phyloP scores from a whole-genome alignment of 208 protist species.

The Phytomonas serpens region DNA sequence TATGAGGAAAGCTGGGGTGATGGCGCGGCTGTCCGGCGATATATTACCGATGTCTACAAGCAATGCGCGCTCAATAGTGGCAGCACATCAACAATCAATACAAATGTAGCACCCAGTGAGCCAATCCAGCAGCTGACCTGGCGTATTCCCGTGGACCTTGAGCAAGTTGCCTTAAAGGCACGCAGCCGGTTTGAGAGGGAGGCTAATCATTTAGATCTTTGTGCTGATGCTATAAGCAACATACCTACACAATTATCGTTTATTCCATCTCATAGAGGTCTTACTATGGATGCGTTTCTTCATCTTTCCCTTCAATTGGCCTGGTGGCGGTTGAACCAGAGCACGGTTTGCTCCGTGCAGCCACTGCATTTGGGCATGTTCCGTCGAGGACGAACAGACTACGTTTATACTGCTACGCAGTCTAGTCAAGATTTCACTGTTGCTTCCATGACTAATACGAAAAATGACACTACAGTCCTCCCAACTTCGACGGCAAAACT shows the following conservation, averaged over 20 bases:
- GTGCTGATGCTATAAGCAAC: constrained; percentile 24
- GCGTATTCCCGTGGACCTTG: constrained; percentile 31
- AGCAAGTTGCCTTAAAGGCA: constrained; percentile 21
- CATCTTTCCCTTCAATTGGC: constrained; percentile 70
- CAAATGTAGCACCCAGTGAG: constrained; percentile 21
- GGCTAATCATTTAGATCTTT: constrained; percentile 37
- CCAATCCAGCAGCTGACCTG: constrained; percentile 39
- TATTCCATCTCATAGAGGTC: neutral
- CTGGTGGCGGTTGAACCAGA: constrained; percentile 65
- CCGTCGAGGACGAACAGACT: constrained; percentile 56
- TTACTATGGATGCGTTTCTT: constrained; percentile 11
- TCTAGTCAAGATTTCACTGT: neutral
- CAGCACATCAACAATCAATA: constrained; percentile 19
- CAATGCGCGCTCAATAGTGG: constrained; percentile 28
- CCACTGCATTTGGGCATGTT: constrained; percentile 46
- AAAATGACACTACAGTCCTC: neutral
- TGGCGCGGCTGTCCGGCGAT: constrained; percentile 50
- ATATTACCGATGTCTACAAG: constrained; percentile 51
- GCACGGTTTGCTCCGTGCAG: constrained; percentile 44
- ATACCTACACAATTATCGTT: neutral
- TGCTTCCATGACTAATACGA: neutral
- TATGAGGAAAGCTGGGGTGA: constrained; percentile 81
- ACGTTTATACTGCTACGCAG: constrained; percentile 17
- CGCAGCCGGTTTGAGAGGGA: constrained; percentile 23
- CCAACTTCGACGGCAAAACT: constrained; percentile 9